Percentiles rank a stretch among this genome's conserved stretches.
Evolutionary conservation across 164 flowering plant species (phyloP).

Genomic region (Pachysandra terminalis): DNA sequence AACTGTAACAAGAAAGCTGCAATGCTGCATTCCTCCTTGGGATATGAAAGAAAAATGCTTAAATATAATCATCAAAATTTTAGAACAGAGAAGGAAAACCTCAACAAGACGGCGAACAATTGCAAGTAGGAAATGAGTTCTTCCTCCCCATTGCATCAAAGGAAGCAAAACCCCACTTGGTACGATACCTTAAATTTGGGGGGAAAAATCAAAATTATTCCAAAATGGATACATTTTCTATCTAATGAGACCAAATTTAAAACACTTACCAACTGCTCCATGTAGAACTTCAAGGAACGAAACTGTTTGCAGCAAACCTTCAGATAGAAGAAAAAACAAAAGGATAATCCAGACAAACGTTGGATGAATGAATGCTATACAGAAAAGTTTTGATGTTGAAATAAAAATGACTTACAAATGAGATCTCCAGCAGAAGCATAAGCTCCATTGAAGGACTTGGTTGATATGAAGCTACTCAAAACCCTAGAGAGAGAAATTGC

Average conservation of each 20-base stretch:
- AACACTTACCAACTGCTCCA: slow-evolving; percentile 63
- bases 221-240: neutral
- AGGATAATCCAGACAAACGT: too few species aligned
- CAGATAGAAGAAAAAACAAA: neutral
- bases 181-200: slow-evolving; percentile 49
- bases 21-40: too few species aligned
- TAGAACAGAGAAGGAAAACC: too few species aligned
- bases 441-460: slow-evolving; percentile 42
- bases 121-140: slow-evolving; percentile 63
- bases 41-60: too few species aligned
- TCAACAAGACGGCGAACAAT: slow-evolving; percentile 48
- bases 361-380: neutral
- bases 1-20: too few species aligned
- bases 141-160: slow-evolving; percentile 86
- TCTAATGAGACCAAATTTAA: slow-evolving; percentile 1
- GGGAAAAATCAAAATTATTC: neutral
- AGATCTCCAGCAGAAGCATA: slow-evolving; percentile 61
- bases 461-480: slow-evolving; percentile 29
- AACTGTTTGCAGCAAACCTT: slow-evolving; percentile 59
- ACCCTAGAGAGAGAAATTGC: slow-evolving; percentile 42
- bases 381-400: neutral
- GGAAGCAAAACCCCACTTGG: slow-evolving; percentile 68
- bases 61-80: too few species aligned
- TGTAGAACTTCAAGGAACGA: slow-evolving; percentile 77
- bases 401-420: slow-evolving; percentile 34